Conservation (phyloP, 495 filamentous ascomycete species). For the Hypomontagnella monticulosa region DNA sequence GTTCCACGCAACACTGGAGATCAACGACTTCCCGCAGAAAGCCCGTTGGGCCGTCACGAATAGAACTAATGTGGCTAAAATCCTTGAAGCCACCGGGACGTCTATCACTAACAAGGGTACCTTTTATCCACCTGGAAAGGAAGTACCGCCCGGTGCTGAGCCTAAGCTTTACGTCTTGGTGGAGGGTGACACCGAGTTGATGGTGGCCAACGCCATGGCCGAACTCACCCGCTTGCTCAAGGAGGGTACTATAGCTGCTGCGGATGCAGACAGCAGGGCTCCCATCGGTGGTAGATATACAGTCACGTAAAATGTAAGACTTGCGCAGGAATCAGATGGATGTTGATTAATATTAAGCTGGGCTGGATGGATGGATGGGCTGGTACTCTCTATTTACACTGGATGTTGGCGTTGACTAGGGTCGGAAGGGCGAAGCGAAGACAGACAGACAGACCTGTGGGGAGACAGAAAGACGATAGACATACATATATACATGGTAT, state of each 20-base stretch:
- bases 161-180: slow-evolving; percentile 97
- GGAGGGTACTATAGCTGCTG: slow-evolving; percentile 92
- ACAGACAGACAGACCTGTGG: slow-evolving; percentile 4
- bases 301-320: slow-evolving; percentile 68
- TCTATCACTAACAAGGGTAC: slow-evolving; percentile 97
- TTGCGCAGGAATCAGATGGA: background rate
- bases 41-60: slow-evolving; percentile 99
- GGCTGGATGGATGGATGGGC: background rate
- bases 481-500: background rate
- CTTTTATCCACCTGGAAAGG: slow-evolving; percentile 85
- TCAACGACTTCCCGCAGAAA: slow-evolving; percentile 99
- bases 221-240: slow-evolving; percentile 88
- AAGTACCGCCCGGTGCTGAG: slow-evolving; percentile 73
- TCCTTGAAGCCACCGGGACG: slow-evolving; percentile 92
- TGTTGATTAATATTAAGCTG: slow-evolving; percentile 13
- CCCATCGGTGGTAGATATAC: slow-evolving; percentile 89
- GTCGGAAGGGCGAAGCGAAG: background rate
- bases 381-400: slow-evolving; percentile 15
- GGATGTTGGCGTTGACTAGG: slow-evolving; percentile 21
- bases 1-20: slow-evolving; percentile 97
- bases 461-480: background rate
- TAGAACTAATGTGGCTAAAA: slow-evolving; percentile 97
- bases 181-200: slow-evolving; percentile 94
- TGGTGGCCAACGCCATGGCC: slow-evolving; percentile 89
- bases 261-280: slow-evolving; percentile 81